A percentile compares a stretch with the other conserved stretches of the same genome.
These are phyloP conservation scores for Fusarium sp. DNA, from an alignment of 2,329 filamentous ascomycete species.

Conservation along the genomic window DNA sequence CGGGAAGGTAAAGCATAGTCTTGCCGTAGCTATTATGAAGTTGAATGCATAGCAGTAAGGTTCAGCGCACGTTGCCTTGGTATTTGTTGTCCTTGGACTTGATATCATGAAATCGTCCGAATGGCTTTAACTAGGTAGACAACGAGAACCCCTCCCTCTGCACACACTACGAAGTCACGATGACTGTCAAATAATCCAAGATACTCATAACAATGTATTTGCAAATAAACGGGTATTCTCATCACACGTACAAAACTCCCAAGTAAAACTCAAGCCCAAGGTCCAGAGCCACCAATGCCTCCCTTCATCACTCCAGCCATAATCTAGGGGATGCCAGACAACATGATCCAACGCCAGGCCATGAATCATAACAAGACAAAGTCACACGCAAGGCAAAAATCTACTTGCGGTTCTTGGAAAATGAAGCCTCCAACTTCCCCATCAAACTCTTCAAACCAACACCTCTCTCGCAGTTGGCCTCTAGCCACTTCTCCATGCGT, in stretches of 20 bases:
- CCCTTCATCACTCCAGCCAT: background rate
- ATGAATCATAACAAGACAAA: background rate
- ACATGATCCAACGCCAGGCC: slow-evolving; percentile 35
- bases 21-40: background rate
- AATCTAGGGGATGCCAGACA: background rate
- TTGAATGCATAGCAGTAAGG: background rate
- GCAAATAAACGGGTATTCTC: slow-evolving; percentile 26
- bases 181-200: background rate
- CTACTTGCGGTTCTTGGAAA: slow-evolving; percentile 53
- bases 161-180: background rate
- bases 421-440: slow-evolving; percentile 69
- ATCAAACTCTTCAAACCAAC: slow-evolving; percentile 78
- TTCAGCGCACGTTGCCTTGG: background rate
- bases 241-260: slow-evolving; percentile 21
- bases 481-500: slow-evolving; percentile 87
- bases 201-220: slow-evolving; percentile 11
- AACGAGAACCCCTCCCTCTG: no score
- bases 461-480: slow-evolving; percentile 84
- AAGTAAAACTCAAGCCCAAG: slow-evolving; percentile 6
- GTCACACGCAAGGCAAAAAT: background rate
- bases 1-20: background rate
- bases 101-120: no score
- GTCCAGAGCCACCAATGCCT: slow-evolving; percentile 10
- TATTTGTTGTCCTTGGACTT: background rate
- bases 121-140: no score